Evolutionary conservation across 225 moss, liverwort and hornwort species (phyloP), one percentile per base, ranked within the genome.

Genomic region (Physcomitrellopsis africana): DNA sequence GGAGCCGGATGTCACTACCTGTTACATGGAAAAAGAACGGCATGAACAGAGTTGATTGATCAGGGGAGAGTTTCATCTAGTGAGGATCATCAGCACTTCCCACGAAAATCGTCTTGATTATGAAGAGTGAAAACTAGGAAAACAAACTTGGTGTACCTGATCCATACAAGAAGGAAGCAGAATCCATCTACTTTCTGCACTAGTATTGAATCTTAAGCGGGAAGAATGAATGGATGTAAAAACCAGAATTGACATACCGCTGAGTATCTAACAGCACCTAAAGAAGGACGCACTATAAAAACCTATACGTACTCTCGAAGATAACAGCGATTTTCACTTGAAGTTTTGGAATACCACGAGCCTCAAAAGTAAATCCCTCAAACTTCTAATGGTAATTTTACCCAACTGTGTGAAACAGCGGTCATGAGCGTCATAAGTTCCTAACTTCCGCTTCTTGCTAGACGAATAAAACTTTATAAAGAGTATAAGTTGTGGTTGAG

Each of bases 1-100:
- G 53, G 94, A 95, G 18, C 94, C 94, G 60, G 85, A 92, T 15
- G 79, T 87, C 60, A 76, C 80, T 41, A 94, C 94, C 92, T 94
- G 84, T 73, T 67, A 86, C 72, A 73, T 52, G 8, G 24, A 66
- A 73, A 32, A 32, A 22, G 47, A 67, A 81, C 11, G 54, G 44
- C 72, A 76, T 72, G 29, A 67, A 66, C 45, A 46, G 20, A 22
- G 29, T 53, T 72, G 47, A 60, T 61, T 44, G 20, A 43, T 11
- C 45, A 63, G 22, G 6, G 52, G 19, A 59, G 6, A 70, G 44
- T 44, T 70, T 26, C 57, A 69, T 42, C 54, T 65, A 22, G 53
- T 69, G 51, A 65, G 10, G 65, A 65, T 60, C 14, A 16, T 59
- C 3, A 60, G 60, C 27, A 76, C 16, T 24, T 76, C 27, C 42